Base-by-base conservation (phyloP, 164 flowering plant species). In the Aristolochia contorta region DNA sequence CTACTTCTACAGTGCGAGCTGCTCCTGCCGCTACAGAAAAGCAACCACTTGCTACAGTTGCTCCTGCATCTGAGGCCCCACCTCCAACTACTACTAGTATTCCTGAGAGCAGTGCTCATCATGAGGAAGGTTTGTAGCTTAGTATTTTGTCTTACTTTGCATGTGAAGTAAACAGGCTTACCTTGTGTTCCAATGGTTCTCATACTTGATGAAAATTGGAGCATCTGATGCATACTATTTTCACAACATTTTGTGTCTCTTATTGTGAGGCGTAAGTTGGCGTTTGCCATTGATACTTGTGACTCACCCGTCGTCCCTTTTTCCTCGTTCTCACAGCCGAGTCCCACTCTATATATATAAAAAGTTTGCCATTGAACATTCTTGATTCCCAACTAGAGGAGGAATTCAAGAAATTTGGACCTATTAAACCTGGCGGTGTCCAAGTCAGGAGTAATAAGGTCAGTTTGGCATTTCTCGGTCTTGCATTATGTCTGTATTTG, bases 361-460 rank as follows among this genome's bases (percentile, higher is more conserved):
- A 81, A 10, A 77, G 79, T 58, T 69, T 91, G 75, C 91, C 93
- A 56, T 62, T 71, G 56, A 70, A 65, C 59, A 72, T 69, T 25
- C 75, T 82, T 0, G 75, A 59, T 58, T 50, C 66, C 46, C 79
- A 81, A 68, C 82, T 91, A 52, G 89, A 80, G 68, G 71, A 65
- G 45, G 95, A 68, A 61, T 91, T 91, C 70, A 81, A 77, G 71
- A 86, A 64, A 59, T 94, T 85, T 79, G 99, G 99, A 25, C 77
- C 81, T 18, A 86, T 94, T 58, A 94, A 88, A 73, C 79, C 54
- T 56, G 76, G 65, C 50, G 99, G 99, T 22, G 74, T 94, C 62
- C 99, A 91, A 91, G 99, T 94, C 58, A 80, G 96, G 73, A 91
- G 96, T 73, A 82, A 75, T 48, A 82, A 78, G 96, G 99, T 91